These are phyloP conservation scores for Wallacemonas collosoma DNA, from an alignment of 208 protist species.

Conservation along the genomic window DNA sequence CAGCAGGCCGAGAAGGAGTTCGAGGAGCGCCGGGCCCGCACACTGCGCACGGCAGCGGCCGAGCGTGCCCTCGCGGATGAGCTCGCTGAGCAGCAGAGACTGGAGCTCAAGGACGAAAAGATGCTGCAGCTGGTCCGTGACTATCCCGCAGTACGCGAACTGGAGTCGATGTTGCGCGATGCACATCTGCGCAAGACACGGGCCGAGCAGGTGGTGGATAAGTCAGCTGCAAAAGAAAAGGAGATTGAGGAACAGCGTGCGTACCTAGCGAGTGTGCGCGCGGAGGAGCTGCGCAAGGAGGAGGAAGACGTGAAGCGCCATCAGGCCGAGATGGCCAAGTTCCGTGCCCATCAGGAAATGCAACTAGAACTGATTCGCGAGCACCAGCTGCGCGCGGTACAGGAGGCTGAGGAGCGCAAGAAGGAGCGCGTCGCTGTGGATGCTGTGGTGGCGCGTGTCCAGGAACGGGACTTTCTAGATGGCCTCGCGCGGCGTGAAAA, in stretches of 20 bases:
- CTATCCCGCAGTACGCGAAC: constrained; percentile 79
- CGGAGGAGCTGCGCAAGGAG: constrained; percentile 51
- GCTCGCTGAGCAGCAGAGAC: constrained; percentile 75
- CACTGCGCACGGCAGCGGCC: constrained; percentile 46
- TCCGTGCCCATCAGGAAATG: constrained; percentile 71
- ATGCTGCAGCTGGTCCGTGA: constrained; percentile 85
- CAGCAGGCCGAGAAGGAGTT: constrained; percentile 81
- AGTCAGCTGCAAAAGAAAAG: constrained; percentile 29
- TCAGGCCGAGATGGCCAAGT: constrained; percentile 59
- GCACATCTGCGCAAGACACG: constrained; percentile 80
- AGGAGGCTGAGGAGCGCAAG: constrained; percentile 62
- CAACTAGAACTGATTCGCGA: constrained; percentile 83
- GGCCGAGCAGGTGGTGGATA: constrained; percentile 73
- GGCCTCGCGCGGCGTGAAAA: constrained; percentile 61
- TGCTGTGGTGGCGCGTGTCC: constrained; percentile 80
- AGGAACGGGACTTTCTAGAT: constrained; percentile 86
- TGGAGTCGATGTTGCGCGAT: constrained; percentile 73
- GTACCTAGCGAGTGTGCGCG: constrained; percentile 56
- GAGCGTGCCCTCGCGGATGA: constrained; percentile 81
- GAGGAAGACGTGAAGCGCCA: constrained; percentile 62
- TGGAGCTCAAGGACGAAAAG: constrained; percentile 79
- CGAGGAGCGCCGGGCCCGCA: constrained; percentile 42
- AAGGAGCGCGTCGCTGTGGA: constrained; percentile 90
- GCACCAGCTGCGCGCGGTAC: constrained; percentile 44
- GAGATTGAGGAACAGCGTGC: constrained; percentile 57